These are phyloP conservation scores for Trametes cubensis DNA, from an alignment of 768 basidiomycete species.

Conservation along the genomic window DNA sequence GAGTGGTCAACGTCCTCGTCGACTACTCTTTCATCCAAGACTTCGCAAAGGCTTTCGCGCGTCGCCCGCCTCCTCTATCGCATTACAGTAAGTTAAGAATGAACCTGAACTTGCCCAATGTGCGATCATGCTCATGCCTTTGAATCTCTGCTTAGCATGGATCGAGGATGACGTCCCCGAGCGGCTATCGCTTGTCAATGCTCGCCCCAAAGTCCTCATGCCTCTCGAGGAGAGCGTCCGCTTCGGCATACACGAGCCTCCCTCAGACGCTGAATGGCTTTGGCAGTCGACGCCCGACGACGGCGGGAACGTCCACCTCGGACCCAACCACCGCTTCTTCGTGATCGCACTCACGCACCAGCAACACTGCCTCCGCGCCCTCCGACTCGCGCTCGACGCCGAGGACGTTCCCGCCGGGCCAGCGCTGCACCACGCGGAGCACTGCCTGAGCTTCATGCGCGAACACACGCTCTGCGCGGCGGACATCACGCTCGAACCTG, in stretches of 20 bases:
- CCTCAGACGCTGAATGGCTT: slow-evolving; percentile 7
- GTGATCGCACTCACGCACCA: slow-evolving; percentile 29
- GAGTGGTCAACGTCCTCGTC: not conserved
- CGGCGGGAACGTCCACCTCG: slow-evolving; percentile 31
- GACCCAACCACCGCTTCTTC: slow-evolving; percentile 32
- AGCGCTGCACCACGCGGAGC: slow-evolving; percentile 11
- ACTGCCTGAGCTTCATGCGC: slow-evolving; percentile 16
- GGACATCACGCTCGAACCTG: slow-evolving; percentile 10
- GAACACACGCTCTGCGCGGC: slow-evolving; percentile 19
- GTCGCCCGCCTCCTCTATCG: not conserved
- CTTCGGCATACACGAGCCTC: slow-evolving; percentile 1
- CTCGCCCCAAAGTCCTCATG: slow-evolving; percentile 5
- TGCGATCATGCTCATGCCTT: too few relatives aligned
- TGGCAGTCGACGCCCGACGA: slow-evolving; percentile 7
- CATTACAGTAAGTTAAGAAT: not conserved
- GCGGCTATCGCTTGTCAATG: slow-evolving; percentile 1
- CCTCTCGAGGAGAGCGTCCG: slow-evolving; percentile 13
- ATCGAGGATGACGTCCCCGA: slow-evolving; percentile 20
- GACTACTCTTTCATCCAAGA: slow-evolving; percentile 3
- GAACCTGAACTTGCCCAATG: not conserved
- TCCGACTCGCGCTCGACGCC: slow-evolving; percentile 30
- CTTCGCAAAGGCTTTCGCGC: not conserved
- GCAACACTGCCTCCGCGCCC: slow-evolving; percentile 31
- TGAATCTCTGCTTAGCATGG: slow-evolving; percentile 5
- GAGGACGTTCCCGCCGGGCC: not conserved